Conservation (phyloP, 768 basidiomycete species). For the Leccinum sublutescens region DNA sequence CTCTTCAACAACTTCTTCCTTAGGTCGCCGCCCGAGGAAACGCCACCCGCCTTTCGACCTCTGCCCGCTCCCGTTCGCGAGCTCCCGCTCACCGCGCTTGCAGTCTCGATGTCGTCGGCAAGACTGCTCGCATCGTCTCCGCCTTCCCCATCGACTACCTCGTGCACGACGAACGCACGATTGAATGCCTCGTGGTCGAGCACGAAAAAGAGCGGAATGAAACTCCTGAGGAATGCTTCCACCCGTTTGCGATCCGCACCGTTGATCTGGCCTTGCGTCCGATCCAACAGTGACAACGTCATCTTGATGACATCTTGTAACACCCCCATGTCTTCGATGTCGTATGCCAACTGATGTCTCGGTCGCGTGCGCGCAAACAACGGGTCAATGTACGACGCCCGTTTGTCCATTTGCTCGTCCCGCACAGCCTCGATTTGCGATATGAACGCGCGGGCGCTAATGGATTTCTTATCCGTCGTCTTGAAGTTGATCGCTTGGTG, state of each 20-base stretch:
- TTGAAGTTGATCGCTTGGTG: slow-evolving; percentile 93
- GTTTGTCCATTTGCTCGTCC: slow-evolving; percentile 77
- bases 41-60: slow-evolving; percentile 40
- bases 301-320: slow-evolving; percentile 88
- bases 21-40: slow-evolving; percentile 56
- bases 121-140: slow-evolving; percentile 43
- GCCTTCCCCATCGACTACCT: slow-evolving; percentile 59
- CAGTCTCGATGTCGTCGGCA: slow-evolving; percentile 39
- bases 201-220: slow-evolving; percentile 76
- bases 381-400: slow-evolving; percentile 57
- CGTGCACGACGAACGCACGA: slow-evolving; percentile 62
- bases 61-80: slow-evolving; percentile 36
- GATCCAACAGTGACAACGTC: slow-evolving; percentile 86
- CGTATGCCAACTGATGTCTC: slow-evolving; percentile 77
- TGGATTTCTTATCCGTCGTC: slow-evolving; percentile 81
- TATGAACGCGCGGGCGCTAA: slow-evolving; percentile 72
- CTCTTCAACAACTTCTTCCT: slow-evolving; percentile 80
- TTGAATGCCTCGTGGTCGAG: slow-evolving; percentile 70
- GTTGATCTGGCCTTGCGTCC: slow-evolving; percentile 73
- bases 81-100: slow-evolving; percentile 27
- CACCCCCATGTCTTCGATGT: slow-evolving; percentile 69
- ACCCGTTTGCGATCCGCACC: slow-evolving; percentile 74
- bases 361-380: slow-evolving; percentile 58
- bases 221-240: slow-evolving; percentile 76
- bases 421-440: slow-evolving; percentile 81